phyloP scores from a whole-genome alignment of 345 rosid species.

The Lepidium sativum region DNA sequence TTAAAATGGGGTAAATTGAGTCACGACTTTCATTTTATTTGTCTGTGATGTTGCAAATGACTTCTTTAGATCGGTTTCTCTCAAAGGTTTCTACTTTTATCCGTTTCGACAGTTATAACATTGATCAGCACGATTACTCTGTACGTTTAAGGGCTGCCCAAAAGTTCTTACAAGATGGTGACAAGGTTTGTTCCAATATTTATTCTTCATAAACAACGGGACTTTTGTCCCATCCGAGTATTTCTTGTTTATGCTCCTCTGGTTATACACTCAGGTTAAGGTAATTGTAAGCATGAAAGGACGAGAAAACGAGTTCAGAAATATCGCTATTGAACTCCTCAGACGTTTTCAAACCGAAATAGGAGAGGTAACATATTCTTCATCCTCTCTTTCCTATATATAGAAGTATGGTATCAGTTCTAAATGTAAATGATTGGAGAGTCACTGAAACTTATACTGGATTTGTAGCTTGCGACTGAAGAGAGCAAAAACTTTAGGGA shows the following conservation, averaged over 20 bases:
- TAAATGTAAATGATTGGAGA: not conserved
- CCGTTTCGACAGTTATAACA: conserved; percentile 56
- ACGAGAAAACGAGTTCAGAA: conserved; percentile 84
- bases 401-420: not conserved
- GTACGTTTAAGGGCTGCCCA: conserved; percentile 82
- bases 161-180: conserved; percentile 83
- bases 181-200: conserved; percentile 64
- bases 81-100: not conserved
- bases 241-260: not conserved
- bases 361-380: conserved; percentile 58
- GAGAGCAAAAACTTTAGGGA: conserved; percentile 78
- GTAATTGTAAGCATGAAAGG: conserved; percentile 87
- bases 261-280: conserved; percentile 59
- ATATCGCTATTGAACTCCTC: conserved; percentile 77
- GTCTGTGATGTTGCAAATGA: not conserved
- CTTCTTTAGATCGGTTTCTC: not conserved
- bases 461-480: conserved; percentile 79
- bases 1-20: conserved; percentile 87
- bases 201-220: not conserved
- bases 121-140: conserved; percentile 85
- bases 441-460: not conserved
- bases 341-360: conserved; percentile 77
- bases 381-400: not conserved
- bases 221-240: not conserved
- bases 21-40: too few species aligned